A percentile compares a stretch with the other conserved stretches of the same genome.
Evolutionary conservation across 1,284 basidiomycete species (phyloP).

Genomic region (Marasmius fiardii): DNA sequence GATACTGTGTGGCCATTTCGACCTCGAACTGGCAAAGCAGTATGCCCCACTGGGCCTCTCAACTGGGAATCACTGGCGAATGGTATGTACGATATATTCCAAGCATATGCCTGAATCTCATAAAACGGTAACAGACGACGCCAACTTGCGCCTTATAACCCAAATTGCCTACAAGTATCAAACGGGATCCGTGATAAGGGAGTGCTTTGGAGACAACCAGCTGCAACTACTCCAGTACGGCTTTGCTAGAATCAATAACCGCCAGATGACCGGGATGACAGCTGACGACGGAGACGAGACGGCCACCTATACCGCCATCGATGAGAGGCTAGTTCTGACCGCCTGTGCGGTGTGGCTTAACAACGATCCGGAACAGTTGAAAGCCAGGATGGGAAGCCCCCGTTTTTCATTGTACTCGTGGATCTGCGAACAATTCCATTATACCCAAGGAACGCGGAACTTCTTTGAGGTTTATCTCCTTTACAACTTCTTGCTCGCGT

Average conservation of each 20-base stretch:
- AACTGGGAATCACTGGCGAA: too few species aligned
- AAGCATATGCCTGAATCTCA: too few species aligned
- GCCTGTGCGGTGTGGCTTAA: background rate
- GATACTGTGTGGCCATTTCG: too few species aligned
- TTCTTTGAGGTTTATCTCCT: background rate
- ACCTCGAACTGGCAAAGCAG: too few species aligned
- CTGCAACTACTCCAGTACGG: background rate
- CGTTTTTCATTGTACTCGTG: background rate
- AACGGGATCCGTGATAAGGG: too few species aligned
- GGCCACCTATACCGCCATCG: background rate
- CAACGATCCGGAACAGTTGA: background rate
- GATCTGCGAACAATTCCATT: background rate
- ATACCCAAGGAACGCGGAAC: too few species aligned
- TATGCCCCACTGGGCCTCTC: too few species aligned
- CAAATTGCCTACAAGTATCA: too few species aligned
- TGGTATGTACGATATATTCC: too few species aligned
- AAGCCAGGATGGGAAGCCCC: background rate
- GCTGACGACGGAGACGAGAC: too few species aligned
- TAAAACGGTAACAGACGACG: too few species aligned
- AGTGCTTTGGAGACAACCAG: background rate
- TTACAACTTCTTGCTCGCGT: background rate
- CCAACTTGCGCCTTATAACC: too few species aligned
- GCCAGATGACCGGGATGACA: background rate
- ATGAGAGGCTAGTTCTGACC: background rate
- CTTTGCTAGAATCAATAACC: background rate